These are phyloP conservation scores for Tetraselmis striata DNA, from an alignment of 139 green algal species.

Conservation along the genomic window DNA sequence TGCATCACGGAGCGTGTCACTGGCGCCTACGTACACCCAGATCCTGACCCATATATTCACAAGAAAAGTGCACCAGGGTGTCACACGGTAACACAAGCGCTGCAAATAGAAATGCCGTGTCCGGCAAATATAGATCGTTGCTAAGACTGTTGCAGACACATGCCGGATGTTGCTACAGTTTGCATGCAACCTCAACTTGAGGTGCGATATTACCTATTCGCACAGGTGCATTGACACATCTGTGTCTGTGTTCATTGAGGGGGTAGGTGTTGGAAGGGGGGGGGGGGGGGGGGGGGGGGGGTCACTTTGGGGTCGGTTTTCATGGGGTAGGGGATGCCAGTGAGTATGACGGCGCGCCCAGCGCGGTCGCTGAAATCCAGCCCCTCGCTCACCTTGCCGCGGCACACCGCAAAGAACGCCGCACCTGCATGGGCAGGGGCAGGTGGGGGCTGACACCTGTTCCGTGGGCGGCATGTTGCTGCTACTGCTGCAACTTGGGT, in stretches of 20 bases:
- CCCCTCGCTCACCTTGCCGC: constrained; percentile 82
- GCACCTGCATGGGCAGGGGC: too few species aligned
- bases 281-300: too few species aligned
- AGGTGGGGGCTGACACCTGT: too few species aligned
- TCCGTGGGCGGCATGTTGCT: too few species aligned
- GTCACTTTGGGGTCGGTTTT: constrained; percentile 39
- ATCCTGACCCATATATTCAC: too few species aligned
- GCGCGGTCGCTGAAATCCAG: constrained; percentile 92
- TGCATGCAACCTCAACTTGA: constrained; percentile 47
- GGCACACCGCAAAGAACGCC: constrained; percentile 89
- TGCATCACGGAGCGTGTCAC: too few species aligned
- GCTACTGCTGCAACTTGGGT: too few species aligned
- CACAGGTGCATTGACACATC: neutral
- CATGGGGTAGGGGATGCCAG: constrained; percentile 86
- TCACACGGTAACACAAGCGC: too few species aligned
- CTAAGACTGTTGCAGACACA: neutral
- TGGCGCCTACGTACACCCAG: too few species aligned
- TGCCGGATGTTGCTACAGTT: neutral
- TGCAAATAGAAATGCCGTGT: neutral
- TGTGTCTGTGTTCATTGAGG: too few species aligned
- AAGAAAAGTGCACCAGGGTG: too few species aligned
- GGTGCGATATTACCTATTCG: constrained; percentile 18
- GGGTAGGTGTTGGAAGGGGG: neutral
- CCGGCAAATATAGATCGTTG: neutral
- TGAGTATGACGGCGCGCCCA: constrained; percentile 87